Evolutionary conservation across 1,139 yeast genomes (phyloP), one percentile per base, ranked within the genome.

Genomic region (Entelexis paramagnoliae): DNA sequence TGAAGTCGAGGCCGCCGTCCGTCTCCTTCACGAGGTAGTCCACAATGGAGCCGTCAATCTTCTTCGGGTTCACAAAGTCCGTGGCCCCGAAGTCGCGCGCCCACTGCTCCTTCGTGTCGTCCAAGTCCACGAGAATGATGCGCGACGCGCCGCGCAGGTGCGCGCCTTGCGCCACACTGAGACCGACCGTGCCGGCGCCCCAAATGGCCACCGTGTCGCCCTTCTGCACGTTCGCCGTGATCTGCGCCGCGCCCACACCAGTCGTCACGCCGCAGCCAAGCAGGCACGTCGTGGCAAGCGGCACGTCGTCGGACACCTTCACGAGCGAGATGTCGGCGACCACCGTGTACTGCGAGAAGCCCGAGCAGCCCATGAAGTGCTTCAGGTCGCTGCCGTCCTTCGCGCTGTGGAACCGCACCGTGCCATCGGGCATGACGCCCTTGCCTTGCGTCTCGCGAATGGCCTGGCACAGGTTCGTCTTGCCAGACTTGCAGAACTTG

Each of bases 231-330:
- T 89, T 77, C 58, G 97, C 98, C 51, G 96, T 86, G 72, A 86
- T 84, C 61, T 86, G 78, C 51, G 96, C 98, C 51, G 98, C 96
- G 69, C 98, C 98, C 68, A 85, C 87, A 59, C 98, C 98, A 51
- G 98, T 91, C 57, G 98, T 91, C 65, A 91, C 87, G 73, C 98
- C 98, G 69, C 98, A 91, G 46, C 98, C 98, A 62, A 93, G 78
- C 68, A 91, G 73, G 74, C 97, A 89, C 46, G 93, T 84, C 66
- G 82, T 80, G 65, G 87, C 95, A 65, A 81, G 75, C 57, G 86
- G 83, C 51, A 96, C 97, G 58, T 78, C 71, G 55, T 82, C 81
- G 68, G 87, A 81, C 58, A 91, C 88, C 17, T 95, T 93, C 53
- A 89, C 98, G 34, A 89, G 88, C n/a, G 96, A 87, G 57, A 91